phyloP scores from a whole-genome alignment of 169 alveolate species.

The Eimeria acervulina region DNA sequence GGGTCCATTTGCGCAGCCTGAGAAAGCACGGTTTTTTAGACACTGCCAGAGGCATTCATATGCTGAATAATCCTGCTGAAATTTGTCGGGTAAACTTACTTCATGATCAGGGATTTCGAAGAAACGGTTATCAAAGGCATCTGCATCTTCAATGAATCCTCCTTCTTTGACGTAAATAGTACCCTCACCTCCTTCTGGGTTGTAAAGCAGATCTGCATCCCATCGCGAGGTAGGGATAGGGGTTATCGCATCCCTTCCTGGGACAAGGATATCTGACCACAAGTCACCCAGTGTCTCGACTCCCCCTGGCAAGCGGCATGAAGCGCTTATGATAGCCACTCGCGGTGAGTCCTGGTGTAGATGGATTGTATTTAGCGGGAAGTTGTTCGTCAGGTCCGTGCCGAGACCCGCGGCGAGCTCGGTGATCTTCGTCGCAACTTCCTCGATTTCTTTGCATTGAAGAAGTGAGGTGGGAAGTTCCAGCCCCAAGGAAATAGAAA shows the following conservation, averaged over 20 bases:
- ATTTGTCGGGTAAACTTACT: slow-evolving; percentile 60
- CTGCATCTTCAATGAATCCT: slow-evolving; percentile 82
- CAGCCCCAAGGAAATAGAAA: slow-evolving; percentile 48
- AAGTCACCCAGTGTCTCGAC: slow-evolving; percentile 82
- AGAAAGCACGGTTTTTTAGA: slow-evolving; percentile 66
- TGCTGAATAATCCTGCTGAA: background rate
- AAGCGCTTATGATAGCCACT: slow-evolving; percentile 83
- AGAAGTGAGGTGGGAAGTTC: slow-evolving; percentile 56
- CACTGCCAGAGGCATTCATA: background rate
- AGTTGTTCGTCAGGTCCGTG: background rate
- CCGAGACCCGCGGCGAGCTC: slow-evolving; percentile 9
- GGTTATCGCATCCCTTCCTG: slow-evolving; percentile 85
- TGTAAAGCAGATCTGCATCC: slow-evolving; percentile 85
- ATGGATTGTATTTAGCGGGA: slow-evolving; percentile 5
- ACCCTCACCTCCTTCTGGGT: slow-evolving; percentile 84
- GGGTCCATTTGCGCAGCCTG: slow-evolving; percentile 89
- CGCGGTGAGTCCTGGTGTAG: slow-evolving; percentile 30
- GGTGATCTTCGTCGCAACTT: slow-evolving; percentile 21
- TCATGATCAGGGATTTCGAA: slow-evolving; percentile 85
- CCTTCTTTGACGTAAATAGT: slow-evolving; percentile 85
- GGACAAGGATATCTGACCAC: slow-evolving; percentile 84
- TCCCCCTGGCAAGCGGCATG: slow-evolving; percentile 87
- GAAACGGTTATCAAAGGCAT: slow-evolving; percentile 86
- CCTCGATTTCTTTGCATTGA: slow-evolving; percentile 23
- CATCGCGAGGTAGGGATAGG: slow-evolving; percentile 87